Evolutionary conservation across 2,329 filamentous ascomycete genomes (phyloP).

Genomic region (Monilinia vaccinii-corymbosi): DNA sequence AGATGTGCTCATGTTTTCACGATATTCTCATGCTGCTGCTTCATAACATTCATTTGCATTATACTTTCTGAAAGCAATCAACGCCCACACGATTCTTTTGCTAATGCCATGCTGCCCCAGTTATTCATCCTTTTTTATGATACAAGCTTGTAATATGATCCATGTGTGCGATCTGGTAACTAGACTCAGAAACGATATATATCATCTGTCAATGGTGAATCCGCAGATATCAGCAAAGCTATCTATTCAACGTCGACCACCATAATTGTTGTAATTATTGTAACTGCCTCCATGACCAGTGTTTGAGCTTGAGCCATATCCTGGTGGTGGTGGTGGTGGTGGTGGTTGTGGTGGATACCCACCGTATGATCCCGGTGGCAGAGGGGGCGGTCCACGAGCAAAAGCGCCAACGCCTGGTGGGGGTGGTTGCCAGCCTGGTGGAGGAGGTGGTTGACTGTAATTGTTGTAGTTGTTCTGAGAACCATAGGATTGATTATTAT

Average conservation of each 20-base stretch:
- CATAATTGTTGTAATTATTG: conserved; percentile 7
- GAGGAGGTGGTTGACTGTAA: conserved; percentile 21
- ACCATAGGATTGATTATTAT: conserved; percentile 8
- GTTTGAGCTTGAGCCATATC: conserved; percentile 19
- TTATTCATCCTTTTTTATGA: neutral
- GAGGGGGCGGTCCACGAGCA: conserved; percentile 37
- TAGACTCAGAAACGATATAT: neutral
- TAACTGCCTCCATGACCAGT: conserved; percentile 14
- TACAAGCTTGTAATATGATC: neutral
- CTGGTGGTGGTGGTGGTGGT: conserved; percentile 7
- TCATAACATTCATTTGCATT: neutral
- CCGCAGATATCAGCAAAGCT: neutral
- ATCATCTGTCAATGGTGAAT: neutral
- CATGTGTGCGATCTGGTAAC: neutral
- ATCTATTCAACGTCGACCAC: neutral
- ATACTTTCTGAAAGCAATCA: neutral
- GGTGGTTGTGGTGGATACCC: conserved; percentile 12
- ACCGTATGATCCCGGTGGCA: conserved; percentile 31
- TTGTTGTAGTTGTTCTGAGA: conserved; percentile 17
- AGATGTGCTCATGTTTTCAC: no score
- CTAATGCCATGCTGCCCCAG: neutral
- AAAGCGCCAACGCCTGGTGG: conserved; percentile 38
- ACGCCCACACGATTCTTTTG: neutral
- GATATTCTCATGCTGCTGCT: neutral
- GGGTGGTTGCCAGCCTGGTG: conserved; percentile 35